Base-by-base conservation (phyloP, 2,329 filamentous ascomycete species). In the Mariannaea sp. region DNA sequence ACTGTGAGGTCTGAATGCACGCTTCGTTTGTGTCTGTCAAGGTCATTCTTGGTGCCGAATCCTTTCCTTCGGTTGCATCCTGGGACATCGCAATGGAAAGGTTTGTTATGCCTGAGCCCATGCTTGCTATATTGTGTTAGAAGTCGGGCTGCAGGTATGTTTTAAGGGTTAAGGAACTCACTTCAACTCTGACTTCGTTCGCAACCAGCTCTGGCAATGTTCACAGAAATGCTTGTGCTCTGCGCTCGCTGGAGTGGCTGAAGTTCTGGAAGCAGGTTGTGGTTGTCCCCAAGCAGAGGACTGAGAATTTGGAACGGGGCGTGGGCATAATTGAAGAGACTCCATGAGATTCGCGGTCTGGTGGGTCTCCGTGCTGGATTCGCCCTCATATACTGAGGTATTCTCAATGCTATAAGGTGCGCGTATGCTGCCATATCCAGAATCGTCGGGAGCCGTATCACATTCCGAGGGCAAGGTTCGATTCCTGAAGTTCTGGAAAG, bases 1-100 rank as follows among this genome's bases (percentile, higher is more conserved):
- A 57, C 57, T 7, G 55, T 47, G 8, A 75, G 56, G 77, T 85
- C 53, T 71, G 75, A 64, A 68, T 96, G 92, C 5, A 89, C 85
- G 55, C 85, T 88, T 65, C 83, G 85, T 62, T 81, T 84, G 68
- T 96, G 92, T 46, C 92, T 80, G n/a, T 87, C 82, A 10, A 93
- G 82, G 64, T 96, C 92, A 68, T 95, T 96, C 14, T 75, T 71
- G 0, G 90, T 95, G 14, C 87, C 86, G 64, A 96, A 96, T 0
- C 90, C 90, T 56, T 83, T 77, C 5, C 69, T 74, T 14, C 85
- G 78, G 7, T 66, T 60, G 68, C 91, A 95, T 4, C 74, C 74
- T 1, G 68, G 58, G 19, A 82, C 71, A 3, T 77, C 65, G 66
- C 92, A 96, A 53, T 73, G 79, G 67, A 80, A 84, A 0, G 85